Base-by-base conservation (phyloP, 495 filamentous ascomycete species). In the Friedmanniomyces endolithicus region DNA sequence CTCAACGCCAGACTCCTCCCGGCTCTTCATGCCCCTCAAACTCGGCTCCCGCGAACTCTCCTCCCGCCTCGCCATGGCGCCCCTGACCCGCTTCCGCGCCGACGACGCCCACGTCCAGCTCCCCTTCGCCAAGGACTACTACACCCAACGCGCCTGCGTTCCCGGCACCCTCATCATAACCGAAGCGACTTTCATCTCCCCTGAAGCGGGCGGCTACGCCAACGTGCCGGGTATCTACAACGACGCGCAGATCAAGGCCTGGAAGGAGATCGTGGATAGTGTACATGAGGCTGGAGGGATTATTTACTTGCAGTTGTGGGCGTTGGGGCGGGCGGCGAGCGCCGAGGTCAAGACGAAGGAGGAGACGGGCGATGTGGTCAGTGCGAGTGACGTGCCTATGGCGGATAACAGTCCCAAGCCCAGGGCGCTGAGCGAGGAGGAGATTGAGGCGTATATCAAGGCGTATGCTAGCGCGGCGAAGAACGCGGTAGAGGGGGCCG, bases 291-390 rank as follows among this genome's bases (percentile, higher is more conserved):
- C 79, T 39, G 78, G 79, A 45, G 71, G 73, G 48, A 78, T 71
- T 60, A 87, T 88, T 59, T 83, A 71, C 67, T 51, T 72, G 34
- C 85, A 89, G 70, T 71, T 89, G 11, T 86, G 82, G 80, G 76
- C 77, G 0, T 65, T 83, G 6, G 85, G 85, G 16, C 77, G 85
- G n/a, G 67, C 74, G 4, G 76, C 79, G 0, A 57, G 65, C 35
- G 58, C 72, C 0, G 67, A 67, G 0, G 54, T 72, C 7, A 60
- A 75, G 7, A 68, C 72, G 39, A 47, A 48, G 48, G 69, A 75
- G 35, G 61, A 64, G 0, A 69, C 64, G 7, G 53, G 53, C 16
- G 53, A 58, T 43, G 50, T 64, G 20, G 54, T 64, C 20, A 55
- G 58, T 14, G 19, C 44, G 9, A 60, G 58, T 50, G 71, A 71